Conservation (phyloP, 371 early-diverging fungal genomes). For the Mortierella sp. region DNA sequence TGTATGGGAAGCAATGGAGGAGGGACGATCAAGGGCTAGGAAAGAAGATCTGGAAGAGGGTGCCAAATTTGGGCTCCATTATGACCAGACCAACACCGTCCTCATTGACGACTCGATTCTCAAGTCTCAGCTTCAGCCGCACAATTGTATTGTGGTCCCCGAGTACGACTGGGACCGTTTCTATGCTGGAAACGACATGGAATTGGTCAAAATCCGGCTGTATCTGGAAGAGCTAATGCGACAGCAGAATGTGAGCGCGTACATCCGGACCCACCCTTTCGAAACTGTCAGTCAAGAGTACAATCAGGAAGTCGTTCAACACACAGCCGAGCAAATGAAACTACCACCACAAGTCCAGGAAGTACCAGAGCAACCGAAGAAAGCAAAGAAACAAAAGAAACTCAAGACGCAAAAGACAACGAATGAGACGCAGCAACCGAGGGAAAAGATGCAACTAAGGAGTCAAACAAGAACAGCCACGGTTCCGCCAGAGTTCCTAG, state of each 20-base stretch:
- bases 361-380: background rate
- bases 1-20: slow-evolving; percentile 59
- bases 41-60: slow-evolving; percentile 1
- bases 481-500: too few species aligned
- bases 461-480: too few species aligned
- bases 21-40: slow-evolving; percentile 27
- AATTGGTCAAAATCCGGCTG: slow-evolving; percentile 58
- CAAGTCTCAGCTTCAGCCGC: slow-evolving; percentile 73
- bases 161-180: slow-evolving; percentile 35
- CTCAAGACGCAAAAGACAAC: too few species aligned
- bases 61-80: slow-evolving; percentile 45
- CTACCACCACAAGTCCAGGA: too few species aligned
- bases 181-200: slow-evolving; percentile 50
- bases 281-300: slow-evolving; percentile 1
- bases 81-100: slow-evolving; percentile 72
- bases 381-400: background rate
- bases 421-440: too few species aligned
- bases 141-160: slow-evolving; percentile 64
- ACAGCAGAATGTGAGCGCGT: slow-evolving; percentile 61
- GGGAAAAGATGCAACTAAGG: too few species aligned
- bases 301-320: background rate
- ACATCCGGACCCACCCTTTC: slow-evolving; percentile 59
- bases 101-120: slow-evolving; percentile 74
- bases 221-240: slow-evolving; percentile 58
- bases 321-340: background rate